phyloP scores from a whole-genome alignment of 495 filamentous ascomycete species.

The Daldinia concentrica region DNA sequence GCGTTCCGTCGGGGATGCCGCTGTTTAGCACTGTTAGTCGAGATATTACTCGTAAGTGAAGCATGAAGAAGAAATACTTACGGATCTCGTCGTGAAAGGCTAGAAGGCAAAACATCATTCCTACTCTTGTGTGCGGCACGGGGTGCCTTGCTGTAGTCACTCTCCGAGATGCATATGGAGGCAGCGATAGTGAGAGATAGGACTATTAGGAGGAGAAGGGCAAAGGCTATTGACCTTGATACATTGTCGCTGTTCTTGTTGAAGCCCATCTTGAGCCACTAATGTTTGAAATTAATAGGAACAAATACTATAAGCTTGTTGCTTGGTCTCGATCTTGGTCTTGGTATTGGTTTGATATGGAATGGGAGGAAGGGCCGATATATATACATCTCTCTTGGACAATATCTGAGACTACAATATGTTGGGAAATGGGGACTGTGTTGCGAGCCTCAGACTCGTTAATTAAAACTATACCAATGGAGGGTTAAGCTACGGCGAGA shows the following conservation, averaged over 20 bases:
- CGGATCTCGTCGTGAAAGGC: background rate
- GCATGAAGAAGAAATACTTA: background rate
- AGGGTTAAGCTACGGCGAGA: too few relatives aligned
- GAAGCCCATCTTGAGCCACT: background rate
- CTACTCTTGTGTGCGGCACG: too few relatives aligned
- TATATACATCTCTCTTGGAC: background rate
- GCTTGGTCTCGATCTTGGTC: background rate
- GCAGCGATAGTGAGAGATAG: too few relatives aligned
- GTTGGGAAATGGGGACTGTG: too few relatives aligned
- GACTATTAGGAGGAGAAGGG: background rate
- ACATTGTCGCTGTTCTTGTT: too few relatives aligned
- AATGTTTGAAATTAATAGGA: background rate
- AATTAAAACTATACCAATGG: too few relatives aligned
- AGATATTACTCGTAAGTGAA: background rate
- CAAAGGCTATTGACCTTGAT: too few relatives aligned
- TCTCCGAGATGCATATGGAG: too few relatives aligned
- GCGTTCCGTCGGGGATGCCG: constrained; percentile 4
- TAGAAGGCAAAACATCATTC: background rate
- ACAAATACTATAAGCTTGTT: background rate
- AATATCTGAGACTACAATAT: too few relatives aligned
- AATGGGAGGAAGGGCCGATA: background rate
- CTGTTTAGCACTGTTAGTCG: background rate
- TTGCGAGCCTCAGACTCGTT: too few relatives aligned
- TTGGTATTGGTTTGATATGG: background rate
- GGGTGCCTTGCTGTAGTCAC: too few relatives aligned